These are phyloP conservation scores for Solanum hybrid DNA, from an alignment of 305 asterid species.

Conservation along the genomic window DNA sequence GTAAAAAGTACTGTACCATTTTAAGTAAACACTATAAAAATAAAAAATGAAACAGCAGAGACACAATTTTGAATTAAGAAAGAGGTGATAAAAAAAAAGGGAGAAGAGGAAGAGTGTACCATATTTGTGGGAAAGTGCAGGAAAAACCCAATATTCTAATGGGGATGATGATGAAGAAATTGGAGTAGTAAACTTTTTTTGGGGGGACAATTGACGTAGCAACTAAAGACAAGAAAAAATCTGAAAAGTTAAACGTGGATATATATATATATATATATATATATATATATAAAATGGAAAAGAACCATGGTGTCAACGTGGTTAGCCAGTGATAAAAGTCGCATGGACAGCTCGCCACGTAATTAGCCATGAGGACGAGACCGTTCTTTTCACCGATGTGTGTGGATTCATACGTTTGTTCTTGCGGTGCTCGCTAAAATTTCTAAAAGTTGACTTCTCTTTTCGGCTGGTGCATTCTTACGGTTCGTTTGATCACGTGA, in stretches of 20 bases:
- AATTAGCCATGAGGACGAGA: neutral
- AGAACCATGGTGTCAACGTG: neutral
- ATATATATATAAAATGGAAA: no score
- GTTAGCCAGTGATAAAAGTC: neutral
- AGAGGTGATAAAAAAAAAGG: neutral
- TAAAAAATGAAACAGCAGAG: neutral
- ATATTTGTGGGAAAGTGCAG: neutral
- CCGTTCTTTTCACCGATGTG: neutral
- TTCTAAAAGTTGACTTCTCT: no score
- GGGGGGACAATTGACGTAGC: neutral
- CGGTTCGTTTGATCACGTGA: no score
- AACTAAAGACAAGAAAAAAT: neutral
- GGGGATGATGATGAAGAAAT: neutral
- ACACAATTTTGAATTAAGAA: neutral
- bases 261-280: neutral
- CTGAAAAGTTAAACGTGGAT: neutral
- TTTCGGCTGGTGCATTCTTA: no score
- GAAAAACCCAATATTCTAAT: neutral
- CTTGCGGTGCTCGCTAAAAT: neutral
- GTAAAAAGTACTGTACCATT: neutral
- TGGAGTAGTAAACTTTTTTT: neutral
- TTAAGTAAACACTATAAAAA: neutral
- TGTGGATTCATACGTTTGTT: neutral
- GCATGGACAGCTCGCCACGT: neutral
- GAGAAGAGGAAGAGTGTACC: neutral